phyloP scores from a whole-genome alignment of 139 green algal genomes.

The Raphidocelis subcapitata region DNA sequence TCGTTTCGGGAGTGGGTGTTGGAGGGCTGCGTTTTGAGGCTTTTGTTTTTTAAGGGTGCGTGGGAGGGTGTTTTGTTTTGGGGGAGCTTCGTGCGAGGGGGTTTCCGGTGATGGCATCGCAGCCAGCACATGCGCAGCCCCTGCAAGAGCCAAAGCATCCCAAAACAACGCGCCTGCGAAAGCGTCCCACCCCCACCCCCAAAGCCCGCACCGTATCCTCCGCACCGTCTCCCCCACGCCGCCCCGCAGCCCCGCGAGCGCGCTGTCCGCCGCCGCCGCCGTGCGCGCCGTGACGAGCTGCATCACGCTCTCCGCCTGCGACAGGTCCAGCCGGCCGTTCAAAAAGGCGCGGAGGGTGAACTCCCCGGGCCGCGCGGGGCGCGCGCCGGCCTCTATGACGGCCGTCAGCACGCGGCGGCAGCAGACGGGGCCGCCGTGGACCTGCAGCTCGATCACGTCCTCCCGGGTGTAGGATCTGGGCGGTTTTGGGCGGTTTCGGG shows the following conservation, averaged over 20 bases:
- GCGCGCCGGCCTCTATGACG: slow-evolving; percentile 72
- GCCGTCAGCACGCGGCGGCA: slow-evolving; percentile 69
- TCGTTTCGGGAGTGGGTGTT: no score
- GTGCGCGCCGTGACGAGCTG: slow-evolving; percentile 84
- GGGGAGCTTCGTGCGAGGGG: no score
- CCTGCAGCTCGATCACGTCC: slow-evolving; percentile 96
- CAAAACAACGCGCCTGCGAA: no score
- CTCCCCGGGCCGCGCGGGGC: slow-evolving; percentile 84
- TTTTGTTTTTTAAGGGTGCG: no score
- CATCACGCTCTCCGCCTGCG: slow-evolving; percentile 86
- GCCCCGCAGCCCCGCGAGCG: slow-evolving; percentile 79
- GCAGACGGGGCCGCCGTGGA: slow-evolving; percentile 88
- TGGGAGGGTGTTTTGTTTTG: no score
- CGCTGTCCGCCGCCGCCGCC: slow-evolving; percentile 79
- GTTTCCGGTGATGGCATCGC: no score
- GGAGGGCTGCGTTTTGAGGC: no score
- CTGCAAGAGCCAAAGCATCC: no score
- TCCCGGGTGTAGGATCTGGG: slow-evolving; percentile 90
- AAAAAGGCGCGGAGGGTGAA: slow-evolving; percentile 98
- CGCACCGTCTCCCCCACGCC: slow-evolving; percentile 66
- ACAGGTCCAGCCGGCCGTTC: slow-evolving; percentile 91
- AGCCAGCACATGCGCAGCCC: no score
- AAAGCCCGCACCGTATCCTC: slow-evolving; percentile 33
- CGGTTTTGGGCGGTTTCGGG: no score
- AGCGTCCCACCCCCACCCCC: no score